These are phyloP conservation scores for Podaxis sp. DNA, from an alignment of 768 basidiomycete genomes.

Conservation along the genomic window DNA sequence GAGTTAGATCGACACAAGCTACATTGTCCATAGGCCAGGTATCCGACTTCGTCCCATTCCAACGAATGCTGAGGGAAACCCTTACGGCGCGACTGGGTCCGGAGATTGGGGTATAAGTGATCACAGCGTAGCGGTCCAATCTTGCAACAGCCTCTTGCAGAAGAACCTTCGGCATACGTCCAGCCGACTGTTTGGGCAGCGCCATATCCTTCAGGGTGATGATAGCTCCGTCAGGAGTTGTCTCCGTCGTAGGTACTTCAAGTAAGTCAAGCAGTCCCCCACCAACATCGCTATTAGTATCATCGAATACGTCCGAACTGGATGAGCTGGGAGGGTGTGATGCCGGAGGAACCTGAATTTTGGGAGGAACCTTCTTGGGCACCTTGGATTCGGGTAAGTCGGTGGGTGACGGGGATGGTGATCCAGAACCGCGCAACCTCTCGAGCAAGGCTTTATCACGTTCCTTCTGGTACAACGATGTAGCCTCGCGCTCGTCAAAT, in stretches of 20 bases:
- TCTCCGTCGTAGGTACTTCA: slow-evolving; percentile 60
- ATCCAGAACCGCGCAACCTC: slow-evolving; percentile 28
- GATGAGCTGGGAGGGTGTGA: slow-evolving; percentile 4
- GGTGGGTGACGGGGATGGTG: not conserved
- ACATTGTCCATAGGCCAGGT: slow-evolving; percentile 84
- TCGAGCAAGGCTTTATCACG: slow-evolving; percentile 52
- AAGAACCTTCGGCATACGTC: slow-evolving; percentile 74
- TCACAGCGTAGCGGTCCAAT: slow-evolving; percentile 70
- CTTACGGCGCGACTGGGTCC: slow-evolving; percentile 74
- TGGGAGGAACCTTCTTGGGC: not conserved
- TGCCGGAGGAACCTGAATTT: not conserved
- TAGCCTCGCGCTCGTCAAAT: slow-evolving; percentile 69
- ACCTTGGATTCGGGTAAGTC: not conserved
- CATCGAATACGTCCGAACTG: slow-evolving; percentile 49
- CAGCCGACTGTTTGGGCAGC: slow-evolving; percentile 81
- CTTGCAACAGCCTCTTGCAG: slow-evolving; percentile 70
- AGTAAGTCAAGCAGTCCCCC: slow-evolving; percentile 76
- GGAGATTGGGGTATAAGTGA: slow-evolving; percentile 67
- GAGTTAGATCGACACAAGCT: slow-evolving; percentile 72
- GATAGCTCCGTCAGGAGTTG: slow-evolving; percentile 53
- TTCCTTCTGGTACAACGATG: slow-evolving; percentile 53
- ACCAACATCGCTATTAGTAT: slow-evolving; percentile 45
- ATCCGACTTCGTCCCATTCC: slow-evolving; percentile 59
- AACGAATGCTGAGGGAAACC: slow-evolving; percentile 69
- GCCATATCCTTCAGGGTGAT: slow-evolving; percentile 69